Evolutionary conservation across 2,329 filamentous ascomycete genomes (phyloP), one percentile per base, ranked within the genome.

Genomic region (Beauveria sp.): DNA sequence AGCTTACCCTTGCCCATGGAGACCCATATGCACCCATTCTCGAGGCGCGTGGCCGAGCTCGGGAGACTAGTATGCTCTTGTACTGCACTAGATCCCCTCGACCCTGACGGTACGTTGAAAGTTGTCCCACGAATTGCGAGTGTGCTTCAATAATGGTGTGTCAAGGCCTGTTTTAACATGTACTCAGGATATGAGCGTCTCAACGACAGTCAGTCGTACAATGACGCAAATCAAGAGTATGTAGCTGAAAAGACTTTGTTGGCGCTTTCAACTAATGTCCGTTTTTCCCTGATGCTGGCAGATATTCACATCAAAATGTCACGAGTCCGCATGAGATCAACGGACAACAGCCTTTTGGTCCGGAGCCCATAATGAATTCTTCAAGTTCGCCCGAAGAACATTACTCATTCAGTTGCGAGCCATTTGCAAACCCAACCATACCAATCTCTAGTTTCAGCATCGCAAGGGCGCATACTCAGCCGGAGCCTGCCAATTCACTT

Each of bases 201-300:
- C 18, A 34, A n/a, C n/a, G 54, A 52, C 16, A 12, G 28, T 10
- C 45, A 62, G 43, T 14, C 31, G 9, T 22, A 45, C 16, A 26
- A 50, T 46, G 31, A 28, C 22, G 26, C 53, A 45, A 42, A 38
- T 42, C 60, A 52, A 26, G 53, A 57, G 48, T 62, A 62, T 46
- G 53, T 52, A 52, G 52, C 54, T n/a, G 53, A 62, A 52, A 62
- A 53, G 48, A n/a, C n/a, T 18, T 40, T 54, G 24, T 34, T 53
- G 50, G 50, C 42, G 43, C 50, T 22, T 42, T n/a, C 59, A 28
- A 48, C 59, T 55, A 43, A 61, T 49, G 42, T 31, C 28, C 31
- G 10, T 49, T 40, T 42, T 54, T 28, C 50, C 50, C 50, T 10
- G 50, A 48, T 49, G 51, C 50, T 31, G 50, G 28, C 50, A 53